Evolutionary conservation across 2,329 filamentous ascomycete genomes (phyloP).

Genomic region (Paecilomyces formosus): DNA sequence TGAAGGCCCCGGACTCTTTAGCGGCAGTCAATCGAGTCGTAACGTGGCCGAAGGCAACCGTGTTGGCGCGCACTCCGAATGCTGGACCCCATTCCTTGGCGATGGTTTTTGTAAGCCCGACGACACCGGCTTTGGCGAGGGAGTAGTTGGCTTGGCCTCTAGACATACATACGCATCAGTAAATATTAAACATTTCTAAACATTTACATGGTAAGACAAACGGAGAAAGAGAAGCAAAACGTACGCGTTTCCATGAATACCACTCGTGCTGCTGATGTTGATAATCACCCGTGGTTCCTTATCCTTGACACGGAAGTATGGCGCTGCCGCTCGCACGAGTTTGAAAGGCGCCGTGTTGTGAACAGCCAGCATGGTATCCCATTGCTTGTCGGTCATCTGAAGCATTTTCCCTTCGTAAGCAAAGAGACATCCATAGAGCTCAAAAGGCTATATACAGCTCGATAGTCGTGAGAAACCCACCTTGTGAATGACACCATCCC

Average conservation of each 20-base stretch:
- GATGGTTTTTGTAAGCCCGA: slow-evolving; percentile 78
- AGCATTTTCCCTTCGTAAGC: slow-evolving; percentile 1
- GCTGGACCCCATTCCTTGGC: slow-evolving; percentile 84
- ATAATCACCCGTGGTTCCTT: slow-evolving; percentile 70
- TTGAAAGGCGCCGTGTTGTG: slow-evolving; percentile 83
- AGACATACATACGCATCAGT: slow-evolving; percentile 1
- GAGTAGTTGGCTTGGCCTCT: slow-evolving; percentile 82
- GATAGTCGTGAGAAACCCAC: slow-evolving; percentile 19
- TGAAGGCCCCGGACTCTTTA: slow-evolving; percentile 76
- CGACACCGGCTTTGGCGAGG: slow-evolving; percentile 75
- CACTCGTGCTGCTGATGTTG: slow-evolving; percentile 76
- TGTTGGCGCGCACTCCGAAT: slow-evolving; percentile 77
- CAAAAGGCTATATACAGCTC: no score
- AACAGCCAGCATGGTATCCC: slow-evolving; percentile 77
- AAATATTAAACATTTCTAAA: background rate
- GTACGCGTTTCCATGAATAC: slow-evolving; percentile 71
- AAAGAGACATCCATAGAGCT: background rate
- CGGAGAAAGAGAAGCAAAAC: slow-evolving; percentile 7
- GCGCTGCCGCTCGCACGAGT: slow-evolving; percentile 69
- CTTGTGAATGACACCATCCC: slow-evolving; percentile 89
- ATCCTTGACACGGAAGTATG: slow-evolving; percentile 82
- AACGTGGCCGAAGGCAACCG: slow-evolving; percentile 77
- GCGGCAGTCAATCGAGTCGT: slow-evolving; percentile 71
- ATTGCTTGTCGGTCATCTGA: slow-evolving; percentile 78
- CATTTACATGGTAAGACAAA: no score